Conservation (phyloP, 306 rosid genomes). For the Abrus precatorius region DNA sequence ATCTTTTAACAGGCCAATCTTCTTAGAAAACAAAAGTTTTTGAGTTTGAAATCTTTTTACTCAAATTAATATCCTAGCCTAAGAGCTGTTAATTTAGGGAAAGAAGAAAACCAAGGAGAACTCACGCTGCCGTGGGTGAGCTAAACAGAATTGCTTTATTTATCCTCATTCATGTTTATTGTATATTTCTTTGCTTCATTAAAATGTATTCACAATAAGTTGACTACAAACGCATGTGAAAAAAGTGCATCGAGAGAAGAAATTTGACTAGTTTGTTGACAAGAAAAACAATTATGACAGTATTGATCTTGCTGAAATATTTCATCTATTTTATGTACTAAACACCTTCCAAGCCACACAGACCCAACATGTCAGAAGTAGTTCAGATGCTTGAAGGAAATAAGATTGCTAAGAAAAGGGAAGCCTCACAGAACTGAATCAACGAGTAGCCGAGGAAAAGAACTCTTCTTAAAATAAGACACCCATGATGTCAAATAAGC, state of each 20-base stretch:
- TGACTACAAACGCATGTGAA: conserved; percentile 68
- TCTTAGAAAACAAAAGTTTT: conserved; percentile 98
- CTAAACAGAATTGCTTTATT: not conserved
- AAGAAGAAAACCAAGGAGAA: conserved; percentile 90
- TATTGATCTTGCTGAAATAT: conserved; percentile 88
- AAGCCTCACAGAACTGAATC: conserved; percentile 90
- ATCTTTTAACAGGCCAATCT: conserved; percentile 97
- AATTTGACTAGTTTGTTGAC: conserved; percentile 81
- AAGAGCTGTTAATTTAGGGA: conserved; percentile 91
- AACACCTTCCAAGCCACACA: conserved; percentile 72
- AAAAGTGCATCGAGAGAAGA: conserved; percentile 89
- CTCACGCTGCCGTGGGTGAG: conserved; percentile 95
- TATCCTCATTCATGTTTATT: not conserved
- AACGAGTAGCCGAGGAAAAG: conserved; percentile 76
- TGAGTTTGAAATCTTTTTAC: conserved; percentile 92
- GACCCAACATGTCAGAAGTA: conserved; percentile 98
- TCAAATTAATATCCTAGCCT: conserved; percentile 88
- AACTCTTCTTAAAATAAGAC: conserved; percentile 57
- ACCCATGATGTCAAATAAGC: too few relatives aligned
- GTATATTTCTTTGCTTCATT: conserved; percentile 10
- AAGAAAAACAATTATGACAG: conserved; percentile 75
- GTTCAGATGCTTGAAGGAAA: conserved; percentile 99
- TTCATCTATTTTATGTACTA: conserved; percentile 91
- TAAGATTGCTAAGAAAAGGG: conserved; percentile 98
- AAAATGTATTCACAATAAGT: not conserved